Conservation (phyloP, 2,329 filamentous ascomycete species). For the Colletotrichum graminicola region DNA sequence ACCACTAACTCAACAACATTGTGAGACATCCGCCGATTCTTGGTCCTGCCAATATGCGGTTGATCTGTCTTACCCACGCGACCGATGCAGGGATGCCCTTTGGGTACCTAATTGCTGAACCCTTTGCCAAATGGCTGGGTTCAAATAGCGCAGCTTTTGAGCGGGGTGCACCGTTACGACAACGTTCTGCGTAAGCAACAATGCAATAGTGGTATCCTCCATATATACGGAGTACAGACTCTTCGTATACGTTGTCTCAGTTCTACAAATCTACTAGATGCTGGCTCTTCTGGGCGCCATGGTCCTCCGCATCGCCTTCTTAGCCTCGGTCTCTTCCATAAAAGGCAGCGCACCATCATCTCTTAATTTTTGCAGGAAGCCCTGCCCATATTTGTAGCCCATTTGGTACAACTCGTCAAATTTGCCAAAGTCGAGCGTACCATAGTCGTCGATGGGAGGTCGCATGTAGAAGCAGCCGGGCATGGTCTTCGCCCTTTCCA, state of each 20-base stretch:
- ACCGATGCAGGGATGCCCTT: not conserved
- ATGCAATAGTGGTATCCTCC: slow-evolving; percentile 15
- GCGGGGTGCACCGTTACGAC: not conserved
- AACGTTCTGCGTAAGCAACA: not conserved
- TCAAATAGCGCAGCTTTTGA: not conserved
- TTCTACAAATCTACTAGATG: slow-evolving; percentile 62
- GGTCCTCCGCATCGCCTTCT: slow-evolving; percentile 80
- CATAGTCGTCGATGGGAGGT: slow-evolving; percentile 92
- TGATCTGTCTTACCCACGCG: slow-evolving; percentile 8
- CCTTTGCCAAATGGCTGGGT: not conserved
- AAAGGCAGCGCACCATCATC: slow-evolving; percentile 81
- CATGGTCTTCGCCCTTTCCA: slow-evolving; percentile 92
- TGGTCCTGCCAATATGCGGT: not conserved
- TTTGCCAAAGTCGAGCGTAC: slow-evolving; percentile 94
- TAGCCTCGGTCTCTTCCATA: slow-evolving; percentile 79
- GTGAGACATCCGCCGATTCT: slow-evolving; percentile 14
- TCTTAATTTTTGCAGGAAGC: slow-evolving; percentile 81
- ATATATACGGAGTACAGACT: not conserved
- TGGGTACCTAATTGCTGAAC: slow-evolving; percentile 12
- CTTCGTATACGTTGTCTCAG: not conserved
- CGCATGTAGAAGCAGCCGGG: slow-evolving; percentile 96
- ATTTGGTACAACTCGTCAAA: slow-evolving; percentile 97
- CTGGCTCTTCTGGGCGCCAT: slow-evolving; percentile 85
- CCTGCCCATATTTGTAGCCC: slow-evolving; percentile 87
- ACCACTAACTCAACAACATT: slow-evolving; percentile 23